Evolutionary conservation across 768 basidiomycete genomes (phyloP), one percentile per base, ranked within the genome.

Genomic region (Gymnopilus junonius): DNA sequence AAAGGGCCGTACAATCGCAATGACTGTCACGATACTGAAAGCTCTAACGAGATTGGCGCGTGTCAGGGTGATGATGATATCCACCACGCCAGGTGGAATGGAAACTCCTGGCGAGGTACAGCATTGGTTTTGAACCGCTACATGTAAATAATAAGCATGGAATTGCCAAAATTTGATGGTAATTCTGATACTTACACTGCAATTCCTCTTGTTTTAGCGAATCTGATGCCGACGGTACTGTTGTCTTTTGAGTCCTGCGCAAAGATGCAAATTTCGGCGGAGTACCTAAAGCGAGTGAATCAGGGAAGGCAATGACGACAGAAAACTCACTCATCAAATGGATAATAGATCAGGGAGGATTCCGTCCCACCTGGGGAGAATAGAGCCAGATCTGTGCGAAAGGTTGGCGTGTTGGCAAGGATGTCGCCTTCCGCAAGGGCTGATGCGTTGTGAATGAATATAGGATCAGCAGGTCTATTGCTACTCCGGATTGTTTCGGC

Each of bases 101-200:
- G 23, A n/a, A 6, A 50, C 62, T 21, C 65, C 62, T 40, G 39
- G 4, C 59, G 62, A 20, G 66, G 66, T n/a, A 56, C 23, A 14
- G 70, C 64, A 17, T 39, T 59, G 3, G 67, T 70, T 45, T 70
- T 63, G 55, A 73, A 70, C 72, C 70, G 20, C 72, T 73, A 40
- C 6, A 65, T 7, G n/a, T n/a, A 14, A 45, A 12, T 27, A 10
- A 55, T 14, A 53, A 17, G n/a, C 15, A 29, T 27, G 40, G 17
- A 35, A 56, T 8, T 4, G 17, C n/a, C 14, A 27, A n/a, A n/a
- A 17, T 8, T 48, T 25, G 57, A 27, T 23, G 25, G 31, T 3
- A 8, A 8, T 5, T 31, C 37, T 3, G 7, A 15, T 8, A 61
- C 67, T 1, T 66, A 72, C 71, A 69, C 65, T 8, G 71, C 68